These are phyloP conservation scores for Exophiala sp. DNA, from an alignment of 2,329 filamentous ascomycete genomes.

Conservation along the genomic window DNA sequence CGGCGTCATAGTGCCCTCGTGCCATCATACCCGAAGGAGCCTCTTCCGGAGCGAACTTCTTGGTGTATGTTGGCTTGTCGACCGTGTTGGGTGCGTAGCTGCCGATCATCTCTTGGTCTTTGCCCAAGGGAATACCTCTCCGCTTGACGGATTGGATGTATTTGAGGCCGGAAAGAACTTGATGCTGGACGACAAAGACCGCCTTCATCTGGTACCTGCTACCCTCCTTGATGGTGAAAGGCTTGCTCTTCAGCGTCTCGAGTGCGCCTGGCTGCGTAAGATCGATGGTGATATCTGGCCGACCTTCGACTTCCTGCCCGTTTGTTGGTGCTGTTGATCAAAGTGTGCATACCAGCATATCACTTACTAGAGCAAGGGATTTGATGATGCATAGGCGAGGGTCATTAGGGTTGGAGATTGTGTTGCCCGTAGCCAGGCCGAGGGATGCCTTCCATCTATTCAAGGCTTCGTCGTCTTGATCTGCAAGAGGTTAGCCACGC, in stretches of 20 bases:
- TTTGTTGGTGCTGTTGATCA: not conserved
- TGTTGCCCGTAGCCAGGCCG: conserved; percentile 66
- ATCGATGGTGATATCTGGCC: conserved; percentile 80
- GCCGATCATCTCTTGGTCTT: conserved; percentile 98
- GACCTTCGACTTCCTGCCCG: conserved; percentile 64
- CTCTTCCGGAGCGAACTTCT: conserved; percentile 77
- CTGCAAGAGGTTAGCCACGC: conserved; percentile 34
- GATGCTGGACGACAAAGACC: conserved; percentile 90
- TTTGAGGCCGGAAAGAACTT: conserved; percentile 90
- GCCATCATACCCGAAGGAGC: conserved; percentile 86
- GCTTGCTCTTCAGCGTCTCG: conserved; percentile 74
- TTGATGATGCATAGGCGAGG: conserved; percentile 89
- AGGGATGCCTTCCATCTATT: conserved; percentile 97
- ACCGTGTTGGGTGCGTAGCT: conserved; percentile 91
- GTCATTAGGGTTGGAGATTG: conserved; percentile 71
- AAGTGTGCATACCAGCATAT: not conserved
- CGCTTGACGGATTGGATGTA: conserved; percentile 93
- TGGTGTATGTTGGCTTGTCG: conserved; percentile 76
- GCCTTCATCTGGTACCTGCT: conserved; percentile 91
- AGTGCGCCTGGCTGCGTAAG: conserved; percentile 69
- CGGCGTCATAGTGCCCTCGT: conserved; percentile 82
- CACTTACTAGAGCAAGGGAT: conserved; percentile 63
- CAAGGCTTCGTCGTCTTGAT: conserved; percentile 80
- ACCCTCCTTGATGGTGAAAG: conserved; percentile 97
- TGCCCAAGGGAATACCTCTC: conserved; percentile 78